These are phyloP conservation scores for Eutrema heterophyllum DNA, from an alignment of 345 rosid species.

Conservation along the genomic window DNA sequence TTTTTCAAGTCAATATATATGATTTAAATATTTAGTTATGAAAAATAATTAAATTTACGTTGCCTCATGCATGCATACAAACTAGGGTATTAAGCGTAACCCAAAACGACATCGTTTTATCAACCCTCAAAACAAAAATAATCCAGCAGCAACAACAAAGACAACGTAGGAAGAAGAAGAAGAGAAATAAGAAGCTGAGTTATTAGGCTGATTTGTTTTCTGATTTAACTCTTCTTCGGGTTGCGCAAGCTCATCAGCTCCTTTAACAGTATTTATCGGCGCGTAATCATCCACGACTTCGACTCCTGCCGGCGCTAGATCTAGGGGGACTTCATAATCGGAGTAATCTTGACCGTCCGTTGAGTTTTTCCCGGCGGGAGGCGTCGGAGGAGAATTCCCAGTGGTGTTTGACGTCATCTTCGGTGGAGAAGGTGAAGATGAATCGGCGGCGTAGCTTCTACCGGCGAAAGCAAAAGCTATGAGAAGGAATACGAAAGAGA, in stretches of 20 bases:
- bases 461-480: conserved; percentile 6
- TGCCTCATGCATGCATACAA: neutral
- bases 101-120: neutral
- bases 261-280: neutral
- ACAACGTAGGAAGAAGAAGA: neutral
- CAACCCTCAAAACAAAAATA: conserved; percentile 4
- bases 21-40: too few relatives aligned
- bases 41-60: neutral
- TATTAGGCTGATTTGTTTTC: neutral
- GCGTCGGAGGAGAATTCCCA: neutral
- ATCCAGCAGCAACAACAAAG: neutral
- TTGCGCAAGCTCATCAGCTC: conserved; percentile 6
- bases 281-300: conserved; percentile 19
- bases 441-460: conserved; percentile 1
- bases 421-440: conserved; percentile 18
- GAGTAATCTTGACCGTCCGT: conserved; percentile 17
- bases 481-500: neutral
- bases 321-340: conserved; percentile 23
- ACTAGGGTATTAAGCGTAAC: too few relatives aligned
- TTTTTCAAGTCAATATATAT: too few relatives aligned
- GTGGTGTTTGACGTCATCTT: conserved; percentile 2
- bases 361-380: neutral
- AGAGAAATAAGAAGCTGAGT: conserved; percentile 8
- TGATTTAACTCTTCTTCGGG: neutral
- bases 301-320: conserved; percentile 21